These are phyloP conservation scores for Trifolium fragiferum DNA, from an alignment of 306 rosid genomes.

Conservation along the genomic window DNA sequence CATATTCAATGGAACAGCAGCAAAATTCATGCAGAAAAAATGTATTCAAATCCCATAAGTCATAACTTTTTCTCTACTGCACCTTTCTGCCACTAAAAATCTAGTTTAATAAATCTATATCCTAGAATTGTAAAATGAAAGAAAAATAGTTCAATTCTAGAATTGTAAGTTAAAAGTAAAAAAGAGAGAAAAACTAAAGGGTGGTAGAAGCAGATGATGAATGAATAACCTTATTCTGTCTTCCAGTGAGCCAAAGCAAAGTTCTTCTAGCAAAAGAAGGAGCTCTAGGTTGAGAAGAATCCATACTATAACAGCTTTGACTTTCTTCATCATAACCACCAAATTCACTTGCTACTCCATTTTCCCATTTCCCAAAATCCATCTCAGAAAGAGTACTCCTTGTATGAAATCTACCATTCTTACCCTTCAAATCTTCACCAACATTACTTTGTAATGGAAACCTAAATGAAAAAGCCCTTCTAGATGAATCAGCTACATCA, in stretches of 20 bases:
- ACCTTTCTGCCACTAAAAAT: slow-evolving; percentile 43
- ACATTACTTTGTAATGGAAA: slow-evolving; percentile 52
- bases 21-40: slow-evolving; percentile 40
- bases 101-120: slow-evolving; percentile 30
- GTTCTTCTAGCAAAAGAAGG: slow-evolving; percentile 92
- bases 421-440: slow-evolving; percentile 51
- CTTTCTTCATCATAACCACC: slow-evolving; percentile 67
- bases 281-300: slow-evolving; percentile 68
- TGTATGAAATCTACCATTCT: slow-evolving; percentile 45
- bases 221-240: slow-evolving; percentile 87
- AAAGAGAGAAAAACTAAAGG: slow-evolving; percentile 38
- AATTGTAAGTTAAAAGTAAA: slow-evolving; percentile 1
- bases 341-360: slow-evolving; percentile 61
- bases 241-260: slow-evolving; percentile 88
- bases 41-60: slow-evolving; percentile 42
- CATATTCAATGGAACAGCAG: slow-evolving; percentile 34
- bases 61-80: slow-evolving; percentile 34
- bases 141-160: slow-evolving; percentile 14
- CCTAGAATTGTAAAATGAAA: slow-evolving; percentile 33
- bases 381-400: slow-evolving; percentile 65
- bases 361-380: slow-evolving; percentile 65
- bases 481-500: slow-evolving; percentile 44
- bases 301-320: slow-evolving; percentile 74
- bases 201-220: slow-evolving; percentile 64
- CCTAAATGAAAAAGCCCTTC: slow-evolving; percentile 78